phyloP scores from a whole-genome alignment of 108 stramenopile species.

The Mediolabrus comicus region DNA sequence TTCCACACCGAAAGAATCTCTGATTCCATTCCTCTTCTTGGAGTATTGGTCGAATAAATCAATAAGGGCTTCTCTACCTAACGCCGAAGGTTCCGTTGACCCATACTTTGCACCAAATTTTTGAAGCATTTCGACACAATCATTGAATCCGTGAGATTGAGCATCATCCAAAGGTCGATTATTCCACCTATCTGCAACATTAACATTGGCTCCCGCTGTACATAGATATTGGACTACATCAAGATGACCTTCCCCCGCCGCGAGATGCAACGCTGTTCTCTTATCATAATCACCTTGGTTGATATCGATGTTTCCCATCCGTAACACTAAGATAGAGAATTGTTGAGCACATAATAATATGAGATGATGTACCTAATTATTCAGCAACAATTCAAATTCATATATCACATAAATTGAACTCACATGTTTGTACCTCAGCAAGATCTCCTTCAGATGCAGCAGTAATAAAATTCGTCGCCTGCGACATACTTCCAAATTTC shows the following conservation, averaged over 20 bases:
- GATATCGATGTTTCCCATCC: conserved; percentile 41
- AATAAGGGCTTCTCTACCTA: conserved; percentile 44
- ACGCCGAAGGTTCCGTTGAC: neutral
- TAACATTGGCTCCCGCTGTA: conserved; percentile 46
- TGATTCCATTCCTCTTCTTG: conserved; percentile 34
- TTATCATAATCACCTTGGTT: conserved; percentile 49
- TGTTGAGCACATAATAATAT: no score
- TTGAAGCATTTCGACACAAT: conserved; percentile 20
- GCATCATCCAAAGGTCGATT: conserved; percentile 57
- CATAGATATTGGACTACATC: conserved; percentile 52
- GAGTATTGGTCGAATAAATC: conserved; percentile 72
- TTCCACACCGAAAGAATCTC: neutral
- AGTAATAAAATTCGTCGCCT: conserved; percentile 43
- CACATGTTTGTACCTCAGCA: conserved; percentile 35
- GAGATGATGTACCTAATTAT: no score
- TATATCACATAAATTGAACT: no score
- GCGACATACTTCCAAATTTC: conserved; percentile 40
- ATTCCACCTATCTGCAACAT: conserved; percentile 52
- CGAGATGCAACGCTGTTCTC: conserved; percentile 61
- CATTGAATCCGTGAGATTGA: conserved; percentile 7
- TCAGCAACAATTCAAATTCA: no score
- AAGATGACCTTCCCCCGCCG: conserved; percentile 47
- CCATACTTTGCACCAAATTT: conserved; percentile 29
- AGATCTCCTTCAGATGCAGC: conserved; percentile 53
- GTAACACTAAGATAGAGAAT: no score